These are phyloP conservation scores for Monosporascus sp. DNA, from an alignment of 2,329 filamentous ascomycete genomes.

Conservation along the genomic window DNA sequence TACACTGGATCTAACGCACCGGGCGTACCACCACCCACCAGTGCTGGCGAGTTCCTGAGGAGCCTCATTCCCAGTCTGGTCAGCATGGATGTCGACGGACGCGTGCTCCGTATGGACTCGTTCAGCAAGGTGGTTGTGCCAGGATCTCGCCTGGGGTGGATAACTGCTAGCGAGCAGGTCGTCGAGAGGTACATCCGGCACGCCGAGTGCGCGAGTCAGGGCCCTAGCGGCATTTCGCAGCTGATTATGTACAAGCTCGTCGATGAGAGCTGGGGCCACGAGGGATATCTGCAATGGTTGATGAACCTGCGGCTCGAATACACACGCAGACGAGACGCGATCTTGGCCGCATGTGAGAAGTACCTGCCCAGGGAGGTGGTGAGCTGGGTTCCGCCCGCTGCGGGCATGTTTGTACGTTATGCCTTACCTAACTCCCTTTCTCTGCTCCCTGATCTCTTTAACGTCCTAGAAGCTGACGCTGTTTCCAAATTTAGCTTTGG, in stretches of 20 bases:
- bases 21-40: slow-evolving; percentile 51
- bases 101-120: slow-evolving; percentile 85
- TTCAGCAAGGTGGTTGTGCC: slow-evolving; percentile 90
- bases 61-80: slow-evolving; percentile 70
- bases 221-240: slow-evolving; percentile 79
- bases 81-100: slow-evolving; percentile 77
- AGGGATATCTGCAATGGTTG: slow-evolving; percentile 84
- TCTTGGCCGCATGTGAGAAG: slow-evolving; percentile 75
- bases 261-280: slow-evolving; percentile 91
- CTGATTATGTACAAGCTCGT: slow-evolving; percentile 81
- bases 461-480: background rate
- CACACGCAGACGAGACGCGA: slow-evolving; percentile 68
- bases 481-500: slow-evolving; percentile 55
- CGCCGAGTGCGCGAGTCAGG: slow-evolving; percentile 79
- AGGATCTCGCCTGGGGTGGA: slow-evolving; percentile 78
- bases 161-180: slow-evolving; percentile 81
- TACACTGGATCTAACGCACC: slow-evolving; percentile 49
- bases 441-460: background rate
- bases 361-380: slow-evolving; percentile 70
- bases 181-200: slow-evolving; percentile 78
- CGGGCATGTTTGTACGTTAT: slow-evolving; percentile 87
- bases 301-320: slow-evolving; percentile 78
- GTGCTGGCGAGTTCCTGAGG: slow-evolving; percentile 67
- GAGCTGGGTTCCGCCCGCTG: slow-evolving; percentile 71
- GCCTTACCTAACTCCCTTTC: background rate